Percentiles rank a stretch among this genome's conserved stretches.
These are phyloP conservation scores for Agrocybe pediades DNA, from an alignment of 768 basidiomycete species.

Conservation along the genomic window DNA sequence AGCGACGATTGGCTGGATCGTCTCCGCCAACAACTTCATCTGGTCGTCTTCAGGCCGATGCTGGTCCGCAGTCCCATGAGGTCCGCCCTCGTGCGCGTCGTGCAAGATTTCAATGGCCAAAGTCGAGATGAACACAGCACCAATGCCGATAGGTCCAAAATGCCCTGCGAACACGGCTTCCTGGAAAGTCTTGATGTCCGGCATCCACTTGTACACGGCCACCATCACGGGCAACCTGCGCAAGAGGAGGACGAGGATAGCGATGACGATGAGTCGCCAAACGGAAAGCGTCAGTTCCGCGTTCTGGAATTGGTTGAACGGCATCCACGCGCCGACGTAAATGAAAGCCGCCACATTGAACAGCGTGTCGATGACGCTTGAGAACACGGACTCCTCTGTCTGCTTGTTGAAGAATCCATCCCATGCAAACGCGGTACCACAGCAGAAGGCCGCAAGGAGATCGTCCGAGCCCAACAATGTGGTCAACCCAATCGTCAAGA, in stretches of 20 bases:
- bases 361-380: conserved; percentile 92
- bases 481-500: conserved; percentile 83
- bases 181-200: conserved; percentile 91
- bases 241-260: conserved; percentile 78
- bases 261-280: conserved; percentile 85
- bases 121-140: conserved; percentile 93
- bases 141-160: conserved; percentile 88
- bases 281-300: conserved; percentile 67
- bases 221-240: conserved; percentile 85
- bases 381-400: conserved; percentile 94
- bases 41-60: conserved; percentile 31
- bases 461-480: conserved; percentile 91
- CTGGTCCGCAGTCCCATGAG: background rate
- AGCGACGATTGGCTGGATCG: conserved; percentile 91
- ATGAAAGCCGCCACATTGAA: conserved; percentile 97
- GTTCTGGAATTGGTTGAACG: conserved; percentile 80
- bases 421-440: conserved; percentile 96
- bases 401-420: conserved; percentile 93
- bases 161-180: conserved; percentile 96
- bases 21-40: conserved; percentile 63
- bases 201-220: conserved; percentile 87
- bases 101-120: conserved; percentile 67
- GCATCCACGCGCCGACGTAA: conserved; percentile 97
- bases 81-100: conserved; percentile 19
- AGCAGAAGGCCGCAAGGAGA: conserved; percentile 91